phyloP scores from a whole-genome alignment of 495 filamentous ascomycete species.

The Rostrohypoxylon terebratum region DNA sequence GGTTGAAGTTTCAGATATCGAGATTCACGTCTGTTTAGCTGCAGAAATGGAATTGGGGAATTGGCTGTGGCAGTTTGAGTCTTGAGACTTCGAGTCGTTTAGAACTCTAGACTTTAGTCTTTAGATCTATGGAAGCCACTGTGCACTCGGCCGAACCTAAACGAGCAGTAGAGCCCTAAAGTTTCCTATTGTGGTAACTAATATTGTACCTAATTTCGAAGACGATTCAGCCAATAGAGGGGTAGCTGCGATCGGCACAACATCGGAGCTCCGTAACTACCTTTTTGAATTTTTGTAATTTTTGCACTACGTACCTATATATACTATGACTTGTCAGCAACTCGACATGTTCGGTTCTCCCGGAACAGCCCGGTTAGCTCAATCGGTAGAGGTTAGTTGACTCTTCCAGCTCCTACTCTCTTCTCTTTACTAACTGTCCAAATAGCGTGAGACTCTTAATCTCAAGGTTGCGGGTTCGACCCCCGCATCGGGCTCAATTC shows the following conservation, averaged over 20 bases:
- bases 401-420: too few species aligned
- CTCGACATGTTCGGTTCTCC: constrained; percentile 26
- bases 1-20: too few species aligned
- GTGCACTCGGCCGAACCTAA: neutral
- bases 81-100: too few species aligned
- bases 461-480: constrained; percentile 71
- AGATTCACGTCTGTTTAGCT: too few species aligned
- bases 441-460: constrained; percentile 81
- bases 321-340: neutral
- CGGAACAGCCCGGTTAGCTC: constrained; percentile 71
- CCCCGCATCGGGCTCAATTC: constrained; percentile 56
- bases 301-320: too few species aligned
- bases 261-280: constrained; percentile 9
- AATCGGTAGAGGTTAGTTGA: constrained; percentile 71
- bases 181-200: neutral
- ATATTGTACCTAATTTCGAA: neutral
- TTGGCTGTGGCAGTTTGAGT: too few species aligned
- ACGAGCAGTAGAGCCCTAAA: neutral
- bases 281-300: neutral
- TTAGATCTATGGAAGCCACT: neutral
- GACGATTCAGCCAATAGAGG: neutral
- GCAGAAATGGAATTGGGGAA: too few species aligned
- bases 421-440: neutral
- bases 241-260: constrained; percentile 8
- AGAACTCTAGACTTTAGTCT: too few species aligned